Conservation (phyloP, 148 eudicot species). For the Vaccinium macrocarpon region DNA sequence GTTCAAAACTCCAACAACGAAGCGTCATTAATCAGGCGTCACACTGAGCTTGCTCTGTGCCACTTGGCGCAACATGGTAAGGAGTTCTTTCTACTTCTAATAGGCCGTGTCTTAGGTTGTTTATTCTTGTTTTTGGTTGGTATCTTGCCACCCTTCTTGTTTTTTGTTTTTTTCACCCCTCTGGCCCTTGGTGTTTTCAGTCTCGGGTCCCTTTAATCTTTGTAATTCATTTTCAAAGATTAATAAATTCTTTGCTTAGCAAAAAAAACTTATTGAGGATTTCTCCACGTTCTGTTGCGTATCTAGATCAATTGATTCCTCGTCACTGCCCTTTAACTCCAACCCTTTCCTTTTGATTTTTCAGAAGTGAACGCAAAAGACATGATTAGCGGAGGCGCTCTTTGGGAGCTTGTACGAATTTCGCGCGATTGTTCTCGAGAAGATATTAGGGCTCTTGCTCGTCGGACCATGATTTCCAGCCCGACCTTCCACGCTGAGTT, state of each 20-base stretch:
- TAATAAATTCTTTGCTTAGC: too few species aligned
- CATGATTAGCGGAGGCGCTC: slow-evolving; percentile 95
- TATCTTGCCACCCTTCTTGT: too few species aligned
- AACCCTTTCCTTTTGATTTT: neutral
- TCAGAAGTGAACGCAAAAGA: slow-evolving; percentile 91
- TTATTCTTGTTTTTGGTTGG: too few species aligned
- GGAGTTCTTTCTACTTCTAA: neutral
- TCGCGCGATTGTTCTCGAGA: slow-evolving; percentile 96
- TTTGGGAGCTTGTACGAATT: slow-evolving; percentile 97
- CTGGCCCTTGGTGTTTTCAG: too few species aligned
- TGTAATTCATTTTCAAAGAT: too few species aligned
- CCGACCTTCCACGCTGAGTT: slow-evolving; percentile 70
- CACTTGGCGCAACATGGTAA: slow-evolving; percentile 98
- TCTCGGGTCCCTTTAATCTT: too few species aligned
- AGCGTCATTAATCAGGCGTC: slow-evolving; percentile 92
- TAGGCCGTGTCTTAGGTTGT: too few species aligned
- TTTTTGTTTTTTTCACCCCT: too few species aligned
- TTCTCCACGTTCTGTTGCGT: neutral
- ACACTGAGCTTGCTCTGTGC: slow-evolving; percentile 96
- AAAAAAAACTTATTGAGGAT: neutral
- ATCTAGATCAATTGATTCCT: neutral
- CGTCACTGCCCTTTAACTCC: neutral
- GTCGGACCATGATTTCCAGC: slow-evolving; percentile 75
- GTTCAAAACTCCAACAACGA: slow-evolving; percentile 95
- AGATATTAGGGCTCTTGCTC: slow-evolving; percentile 84